These are phyloP conservation scores for Balamuthia mandrillaris DNA, from an alignment of 208 protist species.

Conservation along the genomic window DNA sequence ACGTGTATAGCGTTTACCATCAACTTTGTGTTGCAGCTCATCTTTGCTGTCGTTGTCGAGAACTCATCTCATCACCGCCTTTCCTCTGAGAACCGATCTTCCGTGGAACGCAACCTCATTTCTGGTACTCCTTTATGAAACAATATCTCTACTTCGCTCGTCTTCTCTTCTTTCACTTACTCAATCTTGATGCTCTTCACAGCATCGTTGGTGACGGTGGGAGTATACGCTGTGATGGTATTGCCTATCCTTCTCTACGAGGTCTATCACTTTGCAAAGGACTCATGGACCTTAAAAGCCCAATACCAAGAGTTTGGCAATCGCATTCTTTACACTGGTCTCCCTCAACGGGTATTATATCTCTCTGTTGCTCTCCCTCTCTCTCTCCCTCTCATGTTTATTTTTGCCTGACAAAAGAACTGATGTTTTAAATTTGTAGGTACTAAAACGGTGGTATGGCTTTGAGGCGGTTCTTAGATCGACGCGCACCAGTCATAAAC, in stretches of 20 bases:
- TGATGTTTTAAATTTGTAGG: too few species aligned
- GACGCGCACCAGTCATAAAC: too few species aligned
- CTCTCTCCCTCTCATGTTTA: too few species aligned
- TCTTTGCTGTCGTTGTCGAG: slow-evolving; percentile 11
- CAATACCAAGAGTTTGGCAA: slow-evolving; percentile 6
- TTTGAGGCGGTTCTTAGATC: too few species aligned
- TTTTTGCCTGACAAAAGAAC: too few species aligned
- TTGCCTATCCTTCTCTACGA: slow-evolving; percentile 26
- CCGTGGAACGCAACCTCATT: not conserved
- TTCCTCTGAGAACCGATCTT: not conserved
- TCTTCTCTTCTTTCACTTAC: not conserved
- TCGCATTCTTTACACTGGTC: not conserved
- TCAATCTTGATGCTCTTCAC: too few species aligned
- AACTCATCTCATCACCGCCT: not conserved
- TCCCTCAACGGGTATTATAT: slow-evolving; percentile 10
- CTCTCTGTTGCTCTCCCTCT: too few species aligned
- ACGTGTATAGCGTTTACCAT: slow-evolving; percentile 26
- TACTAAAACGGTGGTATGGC: too few species aligned
- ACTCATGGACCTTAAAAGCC: not conserved
- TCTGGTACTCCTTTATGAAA: not conserved
- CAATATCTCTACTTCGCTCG: too few species aligned
- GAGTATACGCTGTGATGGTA: not conserved
- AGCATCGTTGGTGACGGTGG: slow-evolving; percentile 2
- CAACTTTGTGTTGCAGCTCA: slow-evolving; percentile 39
- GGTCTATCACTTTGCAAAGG: not conserved